Percentiles rank a stretch among this genome's conserved stretches.
Evolutionary conservation across 495 filamentous ascomycete genomes (phyloP).

Genomic region (Aspergillus haitiensis): DNA sequence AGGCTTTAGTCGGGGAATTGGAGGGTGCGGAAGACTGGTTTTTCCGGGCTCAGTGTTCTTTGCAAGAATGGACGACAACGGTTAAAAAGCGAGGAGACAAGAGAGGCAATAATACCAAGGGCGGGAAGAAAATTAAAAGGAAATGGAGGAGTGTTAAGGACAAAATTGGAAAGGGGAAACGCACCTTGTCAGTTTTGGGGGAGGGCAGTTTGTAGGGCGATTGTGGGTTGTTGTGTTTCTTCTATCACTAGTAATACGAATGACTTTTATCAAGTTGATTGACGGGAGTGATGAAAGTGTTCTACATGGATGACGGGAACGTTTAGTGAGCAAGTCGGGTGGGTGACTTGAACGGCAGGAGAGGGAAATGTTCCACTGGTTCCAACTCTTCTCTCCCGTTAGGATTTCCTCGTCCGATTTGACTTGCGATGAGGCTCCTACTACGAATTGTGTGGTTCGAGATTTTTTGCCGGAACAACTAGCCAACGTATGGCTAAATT

Average conservation of each 20-base stretch:
- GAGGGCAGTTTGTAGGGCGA: not conserved
- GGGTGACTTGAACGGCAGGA: slow-evolving; percentile 9
- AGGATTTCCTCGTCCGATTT: not conserved
- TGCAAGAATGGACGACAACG: not conserved
- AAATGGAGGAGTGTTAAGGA: not conserved
- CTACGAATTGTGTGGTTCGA: slow-evolving; percentile 19
- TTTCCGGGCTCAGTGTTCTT: slow-evolving; percentile 34
- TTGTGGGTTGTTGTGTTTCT: slow-evolving; percentile 1
- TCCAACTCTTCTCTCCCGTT: slow-evolving; percentile 4
- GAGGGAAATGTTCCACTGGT: slow-evolving; percentile 5
- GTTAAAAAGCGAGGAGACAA: slow-evolving; percentile 7
- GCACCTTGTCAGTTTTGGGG: slow-evolving; percentile 11
- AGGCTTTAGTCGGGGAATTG: slow-evolving; percentile 34
- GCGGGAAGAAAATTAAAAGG: not conserved
- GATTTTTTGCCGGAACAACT: not conserved
- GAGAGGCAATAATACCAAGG: not conserved
- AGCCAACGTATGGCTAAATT: not conserved
- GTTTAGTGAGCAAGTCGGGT: slow-evolving; percentile 11
- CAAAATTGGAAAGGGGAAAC: slow-evolving; percentile 6
- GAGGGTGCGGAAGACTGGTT: slow-evolving; percentile 40
- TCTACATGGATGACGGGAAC: slow-evolving; percentile 18
- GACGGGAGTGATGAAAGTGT: slow-evolving; percentile 3
- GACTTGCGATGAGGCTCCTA: slow-evolving; percentile 19
- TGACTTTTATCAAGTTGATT: slow-evolving; percentile 6
- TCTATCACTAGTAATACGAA: slow-evolving; percentile 17